Evolutionary conservation across 2,329 filamentous ascomycete species (phyloP).

Genomic region (Elsinoe ampelina): DNA sequence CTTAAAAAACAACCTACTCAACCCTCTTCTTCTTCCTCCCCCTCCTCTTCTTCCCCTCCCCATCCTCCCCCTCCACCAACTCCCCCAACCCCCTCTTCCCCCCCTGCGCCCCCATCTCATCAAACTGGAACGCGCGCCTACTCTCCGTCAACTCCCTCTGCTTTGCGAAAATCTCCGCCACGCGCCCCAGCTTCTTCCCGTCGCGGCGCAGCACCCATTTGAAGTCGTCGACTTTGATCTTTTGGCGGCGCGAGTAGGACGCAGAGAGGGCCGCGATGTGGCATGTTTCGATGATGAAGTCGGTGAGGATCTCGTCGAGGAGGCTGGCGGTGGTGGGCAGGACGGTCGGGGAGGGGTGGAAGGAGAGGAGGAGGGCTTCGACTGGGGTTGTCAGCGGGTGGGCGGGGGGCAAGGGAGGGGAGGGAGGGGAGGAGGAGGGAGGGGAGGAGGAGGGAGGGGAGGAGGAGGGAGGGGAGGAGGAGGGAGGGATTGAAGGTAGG

Average conservation of each 20-base stretch:
- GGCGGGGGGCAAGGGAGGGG: neutral
- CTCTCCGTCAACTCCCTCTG: conserved; percentile 78
- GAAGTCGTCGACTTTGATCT: conserved; percentile 98
- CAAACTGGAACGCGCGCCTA: conserved; percentile 62
- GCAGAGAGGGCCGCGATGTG: conserved; percentile 82
- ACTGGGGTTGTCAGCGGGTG: conserved; percentile 42
- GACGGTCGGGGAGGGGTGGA: conserved; percentile 68
- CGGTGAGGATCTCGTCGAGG: conserved; percentile 90
- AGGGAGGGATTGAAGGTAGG: too few relatives aligned
- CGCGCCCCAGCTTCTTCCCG: conserved; percentile 73
- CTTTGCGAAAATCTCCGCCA: conserved; percentile 81
- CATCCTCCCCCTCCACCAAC: conserved; percentile 48
- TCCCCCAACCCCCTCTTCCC: conserved; percentile 41
- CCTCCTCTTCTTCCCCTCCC: conserved; percentile 31
- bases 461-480: conserved; percentile 2
- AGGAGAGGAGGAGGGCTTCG: conserved; percentile 64
- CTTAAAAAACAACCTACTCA: conserved; percentile 14
- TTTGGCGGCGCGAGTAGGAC: conserved; percentile 78
- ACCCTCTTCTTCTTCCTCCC: conserved; percentile 24
- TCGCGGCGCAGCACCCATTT: conserved; percentile 87
- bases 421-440: conserved; percentile 10
- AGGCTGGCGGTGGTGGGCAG: conserved; percentile 76
- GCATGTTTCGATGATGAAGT: conserved; percentile 90
- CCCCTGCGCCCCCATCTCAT: conserved; percentile 50
- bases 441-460: conserved; percentile 7